Evolutionary conservation across 2,329 filamentous ascomycete species (phyloP).

Genomic region (Cordyceps pruinosa): DNA sequence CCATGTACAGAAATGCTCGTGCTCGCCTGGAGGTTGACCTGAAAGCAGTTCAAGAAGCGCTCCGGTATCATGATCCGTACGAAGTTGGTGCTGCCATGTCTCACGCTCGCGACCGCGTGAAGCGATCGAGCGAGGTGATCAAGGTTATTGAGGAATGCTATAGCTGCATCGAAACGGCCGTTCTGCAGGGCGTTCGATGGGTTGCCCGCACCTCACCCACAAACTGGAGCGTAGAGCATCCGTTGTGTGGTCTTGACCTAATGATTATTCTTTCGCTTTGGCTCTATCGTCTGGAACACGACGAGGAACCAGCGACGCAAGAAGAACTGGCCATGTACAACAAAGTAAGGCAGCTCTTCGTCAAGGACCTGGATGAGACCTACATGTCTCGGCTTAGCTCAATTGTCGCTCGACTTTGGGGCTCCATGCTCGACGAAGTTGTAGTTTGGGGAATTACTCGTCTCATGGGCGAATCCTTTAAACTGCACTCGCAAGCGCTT

Average conservation of each 20-base stretch:
- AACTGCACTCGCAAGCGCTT: constrained; percentile 89
- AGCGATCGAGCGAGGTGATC: constrained; percentile 94
- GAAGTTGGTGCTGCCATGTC: constrained; percentile 97
- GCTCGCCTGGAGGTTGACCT: constrained; percentile 90
- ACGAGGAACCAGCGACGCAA: constrained; percentile 81
- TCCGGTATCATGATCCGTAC: constrained; percentile 94
- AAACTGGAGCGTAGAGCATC: constrained; percentile 98
- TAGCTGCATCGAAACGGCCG: constrained; percentile 94
- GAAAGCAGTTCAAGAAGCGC: constrained; percentile 90
- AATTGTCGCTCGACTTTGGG: constrained; percentile 93
- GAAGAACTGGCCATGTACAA: constrained; percentile 87
- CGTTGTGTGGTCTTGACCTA: constrained; percentile 89
- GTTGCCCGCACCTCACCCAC: constrained; percentile 95
- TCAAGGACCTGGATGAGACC: constrained; percentile 79
- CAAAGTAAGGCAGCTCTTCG: constrained; percentile 83
- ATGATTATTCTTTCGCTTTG: constrained; percentile 97
- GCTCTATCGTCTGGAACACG: constrained; percentile 98
- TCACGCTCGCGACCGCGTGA: constrained; percentile 84
- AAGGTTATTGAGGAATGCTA: constrained; percentile 98
- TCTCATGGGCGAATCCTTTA: constrained; percentile 97
- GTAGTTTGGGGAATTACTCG: constrained; percentile 97
- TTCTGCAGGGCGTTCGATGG: constrained; percentile 91
- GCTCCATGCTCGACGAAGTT: constrained; percentile 95
- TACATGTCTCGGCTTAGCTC: constrained; percentile 83
- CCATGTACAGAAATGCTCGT: constrained; percentile 89